phyloP scores from a whole-genome alignment of 2,329 filamentous ascomycete species.

The Calonectria multiphialidica region DNA sequence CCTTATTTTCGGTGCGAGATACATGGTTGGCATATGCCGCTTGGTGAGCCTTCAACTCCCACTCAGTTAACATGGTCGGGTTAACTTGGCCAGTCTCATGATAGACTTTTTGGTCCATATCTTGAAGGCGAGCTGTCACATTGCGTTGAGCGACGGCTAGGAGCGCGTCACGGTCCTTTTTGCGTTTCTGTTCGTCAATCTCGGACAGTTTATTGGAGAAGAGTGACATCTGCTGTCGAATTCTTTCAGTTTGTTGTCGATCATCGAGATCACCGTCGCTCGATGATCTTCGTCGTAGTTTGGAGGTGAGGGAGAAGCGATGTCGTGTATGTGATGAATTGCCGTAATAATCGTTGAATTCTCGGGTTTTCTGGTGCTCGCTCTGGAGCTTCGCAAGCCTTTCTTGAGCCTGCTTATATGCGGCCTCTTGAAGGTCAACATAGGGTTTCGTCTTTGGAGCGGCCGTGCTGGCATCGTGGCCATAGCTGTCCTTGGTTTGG shows the following conservation, averaged over 20 bases:
- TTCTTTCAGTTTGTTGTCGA: conserved; percentile 76
- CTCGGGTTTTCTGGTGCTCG: conserved; percentile 71
- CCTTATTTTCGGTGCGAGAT: conserved; percentile 65
- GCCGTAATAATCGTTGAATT: conserved; percentile 84
- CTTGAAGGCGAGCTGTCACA: conserved; percentile 81
- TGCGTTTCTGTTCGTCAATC: conserved; percentile 80
- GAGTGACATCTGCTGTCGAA: conserved; percentile 83
- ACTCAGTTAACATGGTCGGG: conserved; percentile 77
- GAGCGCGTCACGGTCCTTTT: conserved; percentile 80
- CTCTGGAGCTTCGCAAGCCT: conserved; percentile 84
- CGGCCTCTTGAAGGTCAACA: conserved; percentile 83
- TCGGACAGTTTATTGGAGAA: conserved; percentile 77
- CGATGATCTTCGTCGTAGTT: conserved; percentile 72
- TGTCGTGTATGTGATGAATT: conserved; percentile 53
- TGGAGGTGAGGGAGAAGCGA: conserved; percentile 65
- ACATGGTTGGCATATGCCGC: conserved; percentile 76
- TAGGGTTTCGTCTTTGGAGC: conserved; percentile 62
- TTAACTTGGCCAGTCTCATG: conserved; percentile 80
- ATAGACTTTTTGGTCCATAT: conserved; percentile 86
- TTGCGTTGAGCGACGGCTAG: conserved; percentile 86
- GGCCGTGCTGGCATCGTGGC: conserved; percentile 44
- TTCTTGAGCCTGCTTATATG: conserved; percentile 87
- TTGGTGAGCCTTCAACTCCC: conserved; percentile 82
- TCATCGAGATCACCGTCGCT: conserved; percentile 77
- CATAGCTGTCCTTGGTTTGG: conserved; percentile 57